A percentile compares a stretch with the other conserved stretches of the same genome.
These are phyloP conservation scores for Cutaneotrichosporon sp. DNA, from an alignment of 1,284 basidiomycete species.

Conservation along the genomic window DNA sequence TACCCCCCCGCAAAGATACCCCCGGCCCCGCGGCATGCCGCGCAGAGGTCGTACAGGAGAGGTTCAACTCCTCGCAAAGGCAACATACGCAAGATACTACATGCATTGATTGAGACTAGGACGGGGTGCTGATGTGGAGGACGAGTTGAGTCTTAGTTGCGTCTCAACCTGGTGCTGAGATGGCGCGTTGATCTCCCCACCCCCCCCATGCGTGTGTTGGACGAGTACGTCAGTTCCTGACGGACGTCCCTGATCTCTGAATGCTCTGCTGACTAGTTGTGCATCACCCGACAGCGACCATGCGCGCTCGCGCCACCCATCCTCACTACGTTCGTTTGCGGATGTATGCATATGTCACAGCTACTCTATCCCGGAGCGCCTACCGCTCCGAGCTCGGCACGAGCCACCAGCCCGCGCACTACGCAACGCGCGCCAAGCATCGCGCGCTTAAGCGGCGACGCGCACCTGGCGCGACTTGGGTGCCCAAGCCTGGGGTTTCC, in stretches of 20 bases:
- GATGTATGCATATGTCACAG: conserved; percentile 14
- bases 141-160: background rate
- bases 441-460: conserved; percentile 28
- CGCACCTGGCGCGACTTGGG: conserved; percentile 34
- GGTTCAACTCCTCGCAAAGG: conserved; percentile 19
- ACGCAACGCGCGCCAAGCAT: background rate
- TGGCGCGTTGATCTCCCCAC: too few relatives aligned
- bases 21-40: conserved; percentile 7
- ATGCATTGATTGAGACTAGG: conserved; percentile 11
- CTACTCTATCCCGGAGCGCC: conserved; percentile 4
- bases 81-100: background rate
- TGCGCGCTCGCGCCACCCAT: too few relatives aligned
- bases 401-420: background rate
- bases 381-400: background rate
- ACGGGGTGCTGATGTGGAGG: background rate
- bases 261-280: too few relatives aligned
- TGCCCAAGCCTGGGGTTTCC: conserved; percentile 30
- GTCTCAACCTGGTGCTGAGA: too few relatives aligned
- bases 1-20: conserved; percentile 23
- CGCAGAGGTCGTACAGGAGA: conserved; percentile 11
- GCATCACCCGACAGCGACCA: too few relatives aligned
- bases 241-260: too few relatives aligned
- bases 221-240: too few relatives aligned
- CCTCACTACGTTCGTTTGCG: too few relatives aligned
- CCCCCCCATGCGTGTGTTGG: too few relatives aligned